Evolutionary conservation across 1,284 basidiomycete genomes (phyloP), one percentile per base, ranked within the genome.

Genomic region (Moesziomyces parantarcticus): DNA sequence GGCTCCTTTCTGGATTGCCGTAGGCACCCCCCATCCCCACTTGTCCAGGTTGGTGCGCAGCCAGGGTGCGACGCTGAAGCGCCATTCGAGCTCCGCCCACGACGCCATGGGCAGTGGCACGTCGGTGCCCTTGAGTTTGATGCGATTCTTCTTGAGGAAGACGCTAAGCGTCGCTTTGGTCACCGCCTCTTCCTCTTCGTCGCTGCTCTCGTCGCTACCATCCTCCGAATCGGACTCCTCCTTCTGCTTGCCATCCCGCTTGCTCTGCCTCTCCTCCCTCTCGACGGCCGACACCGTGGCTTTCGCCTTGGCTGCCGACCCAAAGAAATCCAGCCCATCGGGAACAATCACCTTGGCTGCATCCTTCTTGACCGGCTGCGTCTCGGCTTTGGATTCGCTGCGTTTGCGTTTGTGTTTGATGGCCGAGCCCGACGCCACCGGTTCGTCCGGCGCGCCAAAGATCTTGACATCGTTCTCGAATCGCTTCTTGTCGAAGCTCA

Each of bases 381-480:
- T 23, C 1, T 9, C 16, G 0, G 47, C 6, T 3, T 56, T n/a
- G 4, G 53, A 20, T 5, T 23, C 36, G 2, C 20, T 25, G 3
- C 51, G 47, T 50, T 68, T 58, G 10, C 54, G 49, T 26, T 68
- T 67, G 11, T 11, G 8, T 7, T 22, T 49, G 44, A 42, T 29
- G 34, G 32, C 34, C 1, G 50, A 36, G 7, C 53, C 25, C 3
- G 61, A 49, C 5, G 50, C 50, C 22, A 47, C 56, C 23, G 43
- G 21, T 13, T 52, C 53, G 23, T 56, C 55, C 39, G 46, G 46
- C 22, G 57, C 51, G 13, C 58, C 87, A 85, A 97, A 96, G 5
- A 93, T 85, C 26, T 88, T 84, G 20, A 92, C 87, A 81, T 95
- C 92, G 1, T 86, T 84, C 73, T 89, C 87, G 84, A 93, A 95